Conservation (phyloP, 495 filamentous ascomycete genomes). For the Oleoguttula mirabilis region DNA sequence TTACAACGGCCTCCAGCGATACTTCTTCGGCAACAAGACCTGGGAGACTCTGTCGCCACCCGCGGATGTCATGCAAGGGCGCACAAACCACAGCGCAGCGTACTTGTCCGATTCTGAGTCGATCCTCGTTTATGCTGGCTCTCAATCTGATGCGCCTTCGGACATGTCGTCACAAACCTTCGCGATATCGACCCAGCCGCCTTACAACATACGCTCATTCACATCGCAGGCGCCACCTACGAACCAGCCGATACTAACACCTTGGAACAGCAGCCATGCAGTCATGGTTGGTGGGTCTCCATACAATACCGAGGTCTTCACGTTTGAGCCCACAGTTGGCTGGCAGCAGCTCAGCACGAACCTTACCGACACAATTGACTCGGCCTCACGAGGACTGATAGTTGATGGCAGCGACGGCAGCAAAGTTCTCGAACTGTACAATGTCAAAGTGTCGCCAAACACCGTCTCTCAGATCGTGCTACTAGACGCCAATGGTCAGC, state of each 20-base stretch:
- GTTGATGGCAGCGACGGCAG: slow-evolving; percentile 62
- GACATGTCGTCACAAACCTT: slow-evolving; percentile 61
- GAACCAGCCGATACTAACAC: slow-evolving; percentile 56
- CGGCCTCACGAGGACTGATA: slow-evolving; percentile 47
- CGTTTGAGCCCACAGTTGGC: slow-evolving; percentile 42
- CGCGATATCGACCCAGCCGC: slow-evolving; percentile 48
- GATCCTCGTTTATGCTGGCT: slow-evolving; percentile 75
- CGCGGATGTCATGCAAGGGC: slow-evolving; percentile 48
- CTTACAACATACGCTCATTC: slow-evolving; percentile 45
- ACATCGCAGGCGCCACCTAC: slow-evolving; percentile 46
- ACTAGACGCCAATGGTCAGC: slow-evolving; percentile 35
- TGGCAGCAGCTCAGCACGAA: slow-evolving; percentile 56
- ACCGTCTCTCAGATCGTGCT: slow-evolving; percentile 54
- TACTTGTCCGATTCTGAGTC: slow-evolving; percentile 59
- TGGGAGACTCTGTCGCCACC: slow-evolving; percentile 59
- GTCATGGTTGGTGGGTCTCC: slow-evolving; percentile 64
- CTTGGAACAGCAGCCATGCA: slow-evolving; percentile 61
- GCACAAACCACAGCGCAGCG: slow-evolving; percentile 59
- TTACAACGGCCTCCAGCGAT: slow-evolving; percentile 76
- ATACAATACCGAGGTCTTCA: slow-evolving; percentile 53
- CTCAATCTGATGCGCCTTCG: slow-evolving; percentile 38
- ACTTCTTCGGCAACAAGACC: slow-evolving; percentile 56
- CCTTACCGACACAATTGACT: slow-evolving; percentile 45
- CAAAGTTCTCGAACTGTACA: slow-evolving; percentile 71
- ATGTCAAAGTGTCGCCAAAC: slow-evolving; percentile 69